Percentiles rank a stretch among this genome's conserved stretches.
phyloP scores from a whole-genome alignment of 73 alveolate genomes.

The Blepharisma stoltei region DNA sequence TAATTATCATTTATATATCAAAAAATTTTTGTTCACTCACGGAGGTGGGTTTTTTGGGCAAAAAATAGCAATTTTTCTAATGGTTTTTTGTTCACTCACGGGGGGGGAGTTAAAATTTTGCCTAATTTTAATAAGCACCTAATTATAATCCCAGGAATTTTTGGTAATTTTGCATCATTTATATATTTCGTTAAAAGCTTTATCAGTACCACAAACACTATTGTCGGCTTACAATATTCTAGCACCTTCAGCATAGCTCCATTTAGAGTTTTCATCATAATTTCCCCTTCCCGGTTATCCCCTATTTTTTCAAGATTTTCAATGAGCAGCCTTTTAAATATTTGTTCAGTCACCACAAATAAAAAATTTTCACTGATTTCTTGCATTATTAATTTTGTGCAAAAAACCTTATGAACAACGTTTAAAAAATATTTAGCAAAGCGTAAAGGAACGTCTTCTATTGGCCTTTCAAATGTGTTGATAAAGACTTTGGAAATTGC shows the following conservation, averaged over 20 bases:
- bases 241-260: conserved; percentile 52
- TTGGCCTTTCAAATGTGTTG: not conserved
- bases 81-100: too few species aligned
- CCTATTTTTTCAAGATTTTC: conserved; percentile 56
- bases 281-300: conserved; percentile 52
- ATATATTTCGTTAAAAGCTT: conserved; percentile 51
- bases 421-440: conserved; percentile 57
- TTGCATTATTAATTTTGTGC: conserved; percentile 39
- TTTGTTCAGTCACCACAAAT: conserved; percentile 44
- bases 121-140: conserved; percentile 56
- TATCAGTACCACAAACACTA: conserved; percentile 42
- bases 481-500: not conserved
- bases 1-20: too few species aligned
- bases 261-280: conserved; percentile 49
- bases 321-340: conserved; percentile 47
- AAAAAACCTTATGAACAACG: conserved; percentile 50
- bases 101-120: conserved; percentile 32
- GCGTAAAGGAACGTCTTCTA: too few species aligned
- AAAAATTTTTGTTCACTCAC: too few species aligned
- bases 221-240: conserved; percentile 54
- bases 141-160: conserved; percentile 50
- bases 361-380: conserved; percentile 41
- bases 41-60: too few species aligned
- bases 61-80: too few species aligned
- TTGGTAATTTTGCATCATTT: conserved; percentile 37